Percentiles rank a stretch among this genome's conserved stretches.
Conservation (phyloP, 495 filamentous ascomycete genomes). For the Aspergillus coremiiformis region DNA sequence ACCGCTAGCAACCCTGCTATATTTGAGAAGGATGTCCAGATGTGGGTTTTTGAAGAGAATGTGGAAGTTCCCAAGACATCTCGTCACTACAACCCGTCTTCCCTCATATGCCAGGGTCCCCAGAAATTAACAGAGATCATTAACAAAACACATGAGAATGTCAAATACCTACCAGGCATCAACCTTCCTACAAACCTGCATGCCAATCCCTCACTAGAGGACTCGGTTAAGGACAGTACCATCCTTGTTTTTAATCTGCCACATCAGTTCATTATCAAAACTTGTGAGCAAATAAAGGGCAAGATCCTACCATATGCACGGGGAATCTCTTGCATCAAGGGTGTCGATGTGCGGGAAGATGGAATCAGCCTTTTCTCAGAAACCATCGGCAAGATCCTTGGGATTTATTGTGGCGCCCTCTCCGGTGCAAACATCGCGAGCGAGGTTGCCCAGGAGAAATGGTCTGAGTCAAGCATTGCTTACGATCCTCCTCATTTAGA, state of each 20-base stretch:
- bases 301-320: conserved; percentile 87
- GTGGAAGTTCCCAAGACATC: conserved; percentile 62
- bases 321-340: conserved; percentile 97
- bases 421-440: conserved; percentile 95
- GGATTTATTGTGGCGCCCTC: conserved; percentile 95
- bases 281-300: conserved; percentile 77
- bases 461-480: conserved; percentile 92
- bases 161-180: conserved; percentile 91
- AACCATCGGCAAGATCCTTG: conserved; percentile 78
- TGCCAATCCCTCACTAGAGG: conserved; percentile 79
- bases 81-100: conserved; percentile 50
- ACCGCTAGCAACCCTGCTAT: conserved; percentile 63
- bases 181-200: conserved; percentile 76
- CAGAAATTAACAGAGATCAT: conserved; percentile 87
- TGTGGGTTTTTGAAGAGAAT: conserved; percentile 95
- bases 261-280: conserved; percentile 91
- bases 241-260: conserved; percentile 96
- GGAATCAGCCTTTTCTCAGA: conserved; percentile 89
- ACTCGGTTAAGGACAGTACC: conserved; percentile 72
- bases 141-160: conserved; percentile 90
- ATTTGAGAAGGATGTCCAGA: conserved; percentile 85
- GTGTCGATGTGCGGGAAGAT: conserved; percentile 78
- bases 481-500: conserved; percentile 89
- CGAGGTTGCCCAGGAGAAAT: conserved; percentile 92
- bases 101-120: conserved; percentile 49